These are phyloP conservation scores for Sclerotinia trifoliorum DNA, from an alignment of 2,329 filamentous ascomycete genomes.

Conservation along the genomic window DNA sequence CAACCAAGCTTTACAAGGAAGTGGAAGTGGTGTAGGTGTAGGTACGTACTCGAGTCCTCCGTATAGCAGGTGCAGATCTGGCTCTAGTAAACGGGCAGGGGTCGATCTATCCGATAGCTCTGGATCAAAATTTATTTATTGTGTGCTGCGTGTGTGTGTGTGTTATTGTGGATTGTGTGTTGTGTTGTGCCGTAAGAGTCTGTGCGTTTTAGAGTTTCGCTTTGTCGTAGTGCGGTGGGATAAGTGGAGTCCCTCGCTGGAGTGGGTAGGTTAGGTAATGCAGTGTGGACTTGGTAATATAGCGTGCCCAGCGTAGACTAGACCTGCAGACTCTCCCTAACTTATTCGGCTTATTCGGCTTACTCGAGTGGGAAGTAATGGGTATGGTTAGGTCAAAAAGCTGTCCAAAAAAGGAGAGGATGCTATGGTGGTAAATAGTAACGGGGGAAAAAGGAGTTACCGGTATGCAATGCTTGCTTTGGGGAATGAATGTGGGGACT, in stretches of 20 bases:
- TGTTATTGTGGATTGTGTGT: no score
- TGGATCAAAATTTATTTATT: neutral
- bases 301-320: no score
- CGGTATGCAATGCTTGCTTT: neutral
- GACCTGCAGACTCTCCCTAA: no score
- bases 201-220: constrained; percentile 16
- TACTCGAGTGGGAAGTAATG: neutral
- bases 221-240: neutral
- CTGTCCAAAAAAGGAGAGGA: neutral
- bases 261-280: neutral
- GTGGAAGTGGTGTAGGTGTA: no score
- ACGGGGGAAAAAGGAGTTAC: neutral
- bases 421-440: neutral
- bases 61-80: no score
- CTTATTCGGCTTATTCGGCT: neutral
- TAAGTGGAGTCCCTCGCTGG: neutral
- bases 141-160: no score
- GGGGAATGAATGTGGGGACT: neutral
- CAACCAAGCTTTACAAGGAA: no score
- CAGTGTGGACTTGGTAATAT: neutral
- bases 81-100: neutral
- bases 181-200: neutral
- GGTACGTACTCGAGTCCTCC: no score
- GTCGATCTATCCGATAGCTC: constrained; percentile 4
- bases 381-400: neutral